Evolutionary conservation across 164 flowering plant genomes (phyloP).

Genomic region (Magnolia sinica): DNA sequence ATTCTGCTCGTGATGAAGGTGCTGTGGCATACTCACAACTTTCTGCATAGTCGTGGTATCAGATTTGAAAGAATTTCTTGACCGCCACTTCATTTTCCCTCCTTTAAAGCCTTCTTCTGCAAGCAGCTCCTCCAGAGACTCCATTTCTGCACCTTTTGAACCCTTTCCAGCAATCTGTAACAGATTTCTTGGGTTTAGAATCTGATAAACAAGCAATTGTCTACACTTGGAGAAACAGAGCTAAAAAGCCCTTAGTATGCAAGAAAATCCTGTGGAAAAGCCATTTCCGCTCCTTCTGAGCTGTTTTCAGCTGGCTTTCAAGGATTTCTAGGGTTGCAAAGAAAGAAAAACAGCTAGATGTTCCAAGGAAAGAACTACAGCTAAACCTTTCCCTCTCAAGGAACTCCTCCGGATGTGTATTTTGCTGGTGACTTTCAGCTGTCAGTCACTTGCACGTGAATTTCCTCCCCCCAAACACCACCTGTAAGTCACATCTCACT

Average conservation of each 20-base stretch:
- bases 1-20: slow-evolving; percentile 12
- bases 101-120: slow-evolving; percentile 61
- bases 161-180: not conserved
- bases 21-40: slow-evolving; percentile 22
- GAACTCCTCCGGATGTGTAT: too few relatives aligned
- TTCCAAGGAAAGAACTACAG: too few relatives aligned
- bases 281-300: slow-evolving; percentile 2
- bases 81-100: slow-evolving; percentile 24
- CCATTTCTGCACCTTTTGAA: slow-evolving; percentile 27
- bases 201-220: not conserved
- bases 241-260: not conserved
- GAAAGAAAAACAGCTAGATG: not conserved
- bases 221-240: not conserved
- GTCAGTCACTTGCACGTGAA: too few relatives aligned
- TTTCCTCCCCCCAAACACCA: too few relatives aligned
- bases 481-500: too few relatives aligned
- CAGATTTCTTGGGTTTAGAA: not conserved
- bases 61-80: slow-evolving; percentile 31
- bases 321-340: not conserved
- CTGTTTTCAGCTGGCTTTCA: not conserved
- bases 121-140: slow-evolving; percentile 68
- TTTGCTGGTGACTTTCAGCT: too few relatives aligned
- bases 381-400: too few relatives aligned
- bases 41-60: not conserved
- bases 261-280: not conserved